These are phyloP conservation scores for Fusarium tupiense DNA, from an alignment of 2,329 filamentous ascomycete genomes.

Conservation along the genomic window DNA sequence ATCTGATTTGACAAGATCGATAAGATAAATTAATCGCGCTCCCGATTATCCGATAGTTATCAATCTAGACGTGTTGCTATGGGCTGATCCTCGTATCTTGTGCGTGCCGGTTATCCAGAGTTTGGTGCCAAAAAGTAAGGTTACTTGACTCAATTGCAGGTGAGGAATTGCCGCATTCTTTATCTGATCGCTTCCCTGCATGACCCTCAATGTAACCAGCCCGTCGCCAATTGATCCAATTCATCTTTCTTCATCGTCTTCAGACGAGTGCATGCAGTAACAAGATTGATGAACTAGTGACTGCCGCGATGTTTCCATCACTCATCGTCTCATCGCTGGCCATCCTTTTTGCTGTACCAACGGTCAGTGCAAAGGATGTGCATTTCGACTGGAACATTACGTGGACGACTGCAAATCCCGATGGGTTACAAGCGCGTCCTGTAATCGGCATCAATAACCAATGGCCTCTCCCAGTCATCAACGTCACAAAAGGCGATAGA, in stretches of 20 bases:
- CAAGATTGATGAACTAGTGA: not conserved
- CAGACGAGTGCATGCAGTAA: no score
- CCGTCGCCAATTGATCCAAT: not conserved
- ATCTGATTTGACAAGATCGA: slow-evolving; percentile 4
- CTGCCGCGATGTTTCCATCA: not conserved
- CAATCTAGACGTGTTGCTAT: not conserved
- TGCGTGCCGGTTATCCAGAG: not conserved
- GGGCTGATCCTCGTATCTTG: not conserved
- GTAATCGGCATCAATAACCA: not conserved
- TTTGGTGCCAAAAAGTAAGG: not conserved
- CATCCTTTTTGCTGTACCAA: not conserved
- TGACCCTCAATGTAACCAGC: not conserved
- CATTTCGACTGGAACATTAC: not conserved
- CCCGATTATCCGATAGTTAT: not conserved
- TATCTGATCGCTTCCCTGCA: not conserved
- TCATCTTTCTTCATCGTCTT: not conserved
- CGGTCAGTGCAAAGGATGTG: not conserved
- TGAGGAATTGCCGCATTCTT: not conserved
- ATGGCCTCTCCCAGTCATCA: not conserved
- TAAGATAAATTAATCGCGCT: not conserved
- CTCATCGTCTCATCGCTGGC: not conserved
- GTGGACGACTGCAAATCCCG: not conserved
- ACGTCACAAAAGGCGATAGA: not conserved
- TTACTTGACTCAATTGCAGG: not conserved
- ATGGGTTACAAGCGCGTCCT: not conserved